Evolutionary conservation across 306 rosid genomes (phyloP).

Genomic region (Cicer chorassanicum): DNA sequence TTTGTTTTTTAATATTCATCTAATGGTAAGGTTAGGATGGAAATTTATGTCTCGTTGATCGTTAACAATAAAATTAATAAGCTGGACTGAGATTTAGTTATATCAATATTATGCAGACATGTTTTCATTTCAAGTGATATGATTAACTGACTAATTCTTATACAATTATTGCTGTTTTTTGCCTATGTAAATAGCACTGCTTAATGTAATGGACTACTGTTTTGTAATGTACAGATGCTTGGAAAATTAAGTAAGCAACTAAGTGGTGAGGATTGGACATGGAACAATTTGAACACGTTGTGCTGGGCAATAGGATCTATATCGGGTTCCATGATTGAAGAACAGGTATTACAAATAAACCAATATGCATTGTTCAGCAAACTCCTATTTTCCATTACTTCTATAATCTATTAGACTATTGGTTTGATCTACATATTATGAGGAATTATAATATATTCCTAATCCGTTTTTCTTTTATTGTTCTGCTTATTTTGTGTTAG

Average conservation of each 20-base stretch:
- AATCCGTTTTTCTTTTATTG: conserved; percentile 2
- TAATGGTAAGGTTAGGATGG: neutral
- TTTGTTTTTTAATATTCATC: neutral
- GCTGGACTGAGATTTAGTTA: neutral
- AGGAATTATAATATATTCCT: conserved; percentile 7
- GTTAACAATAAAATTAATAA: conserved; percentile 8
- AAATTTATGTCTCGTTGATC: neutral
- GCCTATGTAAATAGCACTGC: neutral
- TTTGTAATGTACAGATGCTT: conserved; percentile 71
- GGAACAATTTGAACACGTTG: conserved; percentile 94
- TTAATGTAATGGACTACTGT: conserved; percentile 28
- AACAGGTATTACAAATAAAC: conserved; percentile 65
- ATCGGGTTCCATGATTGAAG: conserved; percentile 97
- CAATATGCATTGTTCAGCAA: neutral
- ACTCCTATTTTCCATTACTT: neutral
- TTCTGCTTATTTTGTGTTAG: neutral
- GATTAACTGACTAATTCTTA: neutral
- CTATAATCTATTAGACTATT: neutral
- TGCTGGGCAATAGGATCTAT: conserved; percentile 99
- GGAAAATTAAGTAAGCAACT: conserved; percentile 86
- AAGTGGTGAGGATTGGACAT: conserved; percentile 93
- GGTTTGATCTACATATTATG: conserved; percentile 11
- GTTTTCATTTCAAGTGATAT: conserved; percentile 9
- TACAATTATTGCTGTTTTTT: neutral
- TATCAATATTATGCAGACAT: neutral